These are phyloP conservation scores for Rubus idaeus DNA, from an alignment of 306 rosid species.

Conservation along the genomic window DNA sequence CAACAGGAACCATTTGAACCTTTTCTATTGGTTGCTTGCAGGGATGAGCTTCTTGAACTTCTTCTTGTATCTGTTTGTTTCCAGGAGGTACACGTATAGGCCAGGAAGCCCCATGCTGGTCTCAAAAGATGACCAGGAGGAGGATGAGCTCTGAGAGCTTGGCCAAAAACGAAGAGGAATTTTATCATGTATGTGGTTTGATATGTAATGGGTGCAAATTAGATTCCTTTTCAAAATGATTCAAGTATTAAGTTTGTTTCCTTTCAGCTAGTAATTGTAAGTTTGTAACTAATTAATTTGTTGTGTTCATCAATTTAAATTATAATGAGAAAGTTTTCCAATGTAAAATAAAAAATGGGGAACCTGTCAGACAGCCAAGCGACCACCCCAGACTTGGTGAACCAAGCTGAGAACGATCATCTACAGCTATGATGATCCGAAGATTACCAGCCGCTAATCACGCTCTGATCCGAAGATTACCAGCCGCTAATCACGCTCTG, in stretches of 20 bases:
- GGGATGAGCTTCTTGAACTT: slow-evolving; percentile 73
- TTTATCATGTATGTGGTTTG: neutral
- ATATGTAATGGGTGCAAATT: slow-evolving; percentile 1
- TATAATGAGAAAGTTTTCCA: neutral
- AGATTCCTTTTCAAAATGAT: neutral
- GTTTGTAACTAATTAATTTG: neutral
- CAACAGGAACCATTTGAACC: slow-evolving; percentile 71
- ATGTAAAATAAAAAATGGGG: neutral
- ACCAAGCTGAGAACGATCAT: neutral
- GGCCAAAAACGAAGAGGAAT: neutral
- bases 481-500: neutral
- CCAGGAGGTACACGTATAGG: slow-evolving; percentile 74
- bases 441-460: neutral
- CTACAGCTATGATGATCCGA: neutral
- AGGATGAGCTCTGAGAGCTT: slow-evolving; percentile 11
- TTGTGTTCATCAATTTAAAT: slow-evolving; percentile 6
- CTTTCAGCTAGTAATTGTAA: neutral
- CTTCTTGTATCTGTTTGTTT: slow-evolving; percentile 52
- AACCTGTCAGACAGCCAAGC: neutral
- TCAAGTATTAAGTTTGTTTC: neutral
- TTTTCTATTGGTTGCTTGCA: slow-evolving; percentile 76
- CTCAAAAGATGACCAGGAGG: slow-evolving; percentile 22
- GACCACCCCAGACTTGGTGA: slow-evolving; percentile 3
- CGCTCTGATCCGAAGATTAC: neutral
- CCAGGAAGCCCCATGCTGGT: slow-evolving; percentile 30